Conservation (phyloP, 257 asterid genomes). For the Solanum chmielewskii region DNA sequence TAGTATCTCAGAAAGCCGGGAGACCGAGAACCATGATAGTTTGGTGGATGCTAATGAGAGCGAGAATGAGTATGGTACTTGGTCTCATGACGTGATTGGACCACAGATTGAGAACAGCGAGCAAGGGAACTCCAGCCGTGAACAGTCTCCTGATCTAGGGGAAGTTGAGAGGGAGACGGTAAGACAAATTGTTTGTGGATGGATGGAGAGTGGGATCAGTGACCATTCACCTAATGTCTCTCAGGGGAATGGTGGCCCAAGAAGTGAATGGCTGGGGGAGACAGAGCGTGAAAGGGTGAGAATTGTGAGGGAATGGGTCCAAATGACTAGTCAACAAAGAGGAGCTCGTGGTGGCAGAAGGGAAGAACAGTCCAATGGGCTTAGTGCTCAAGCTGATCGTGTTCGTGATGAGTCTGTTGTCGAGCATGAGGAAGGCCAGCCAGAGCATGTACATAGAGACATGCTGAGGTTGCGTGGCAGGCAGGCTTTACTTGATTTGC, state of each 20-base stretch:
- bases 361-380: slow-evolving; percentile 36
- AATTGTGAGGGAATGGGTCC: slow-evolving; percentile 90
- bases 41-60: slow-evolving; percentile 50
- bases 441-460: slow-evolving; percentile 72
- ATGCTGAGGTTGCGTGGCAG: slow-evolving; percentile 76
- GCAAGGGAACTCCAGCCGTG: slow-evolving; percentile 57
- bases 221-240: slow-evolving; percentile 50
- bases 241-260: slow-evolving; percentile 51
- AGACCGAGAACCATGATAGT: slow-evolving; percentile 43
- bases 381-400: slow-evolving; percentile 36
- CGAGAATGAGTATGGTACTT: slow-evolving; percentile 48
- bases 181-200: slow-evolving; percentile 89
- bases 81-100: slow-evolving; percentile 42
- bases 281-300: slow-evolving; percentile 95
- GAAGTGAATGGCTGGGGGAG: slow-evolving; percentile 94
- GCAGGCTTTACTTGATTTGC: slow-evolving; percentile 81
- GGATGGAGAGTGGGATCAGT: slow-evolving; percentile 87
- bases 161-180: slow-evolving; percentile 89
- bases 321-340: slow-evolving; percentile 88
- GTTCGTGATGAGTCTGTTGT: slow-evolving; percentile 34
- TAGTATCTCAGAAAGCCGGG: slow-evolving; percentile 43
- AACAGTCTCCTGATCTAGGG: slow-evolving; percentile 83
- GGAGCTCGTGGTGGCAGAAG: slow-evolving; percentile 44
- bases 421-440: slow-evolving; percentile 61
- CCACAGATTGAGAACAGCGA: slow-evolving; percentile 33